phyloP scores from a whole-genome alignment of 1,284 basidiomycete genomes.

The Microbotryum saponariae region DNA sequence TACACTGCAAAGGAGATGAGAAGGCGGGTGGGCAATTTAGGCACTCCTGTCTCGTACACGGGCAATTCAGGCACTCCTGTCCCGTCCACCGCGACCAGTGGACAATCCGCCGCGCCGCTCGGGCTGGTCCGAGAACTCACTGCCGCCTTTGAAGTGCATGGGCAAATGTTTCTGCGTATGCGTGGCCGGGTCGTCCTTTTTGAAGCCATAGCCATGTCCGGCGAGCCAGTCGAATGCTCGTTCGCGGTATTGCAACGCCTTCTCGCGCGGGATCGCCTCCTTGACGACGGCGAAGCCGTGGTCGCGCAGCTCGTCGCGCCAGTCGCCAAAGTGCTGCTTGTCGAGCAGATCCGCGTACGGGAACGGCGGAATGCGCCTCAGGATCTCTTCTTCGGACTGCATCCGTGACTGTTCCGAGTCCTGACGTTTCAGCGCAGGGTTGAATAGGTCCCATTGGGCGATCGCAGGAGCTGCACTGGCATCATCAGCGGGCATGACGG shows the following conservation, averaged over 20 bases:
- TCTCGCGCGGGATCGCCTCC: conserved; percentile 33
- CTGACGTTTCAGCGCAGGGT: too few relatives aligned
- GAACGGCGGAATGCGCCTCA: conserved; percentile 11
- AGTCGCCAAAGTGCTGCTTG: conserved; percentile 29
- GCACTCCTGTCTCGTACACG: too few relatives aligned
- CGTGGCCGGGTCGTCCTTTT: conserved; percentile 35
- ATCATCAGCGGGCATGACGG: too few relatives aligned
- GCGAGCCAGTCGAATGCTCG: conserved; percentile 37
- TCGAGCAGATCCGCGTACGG: conserved; percentile 21
- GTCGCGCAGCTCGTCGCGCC: conserved; percentile 34
- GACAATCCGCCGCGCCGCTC: not conserved
- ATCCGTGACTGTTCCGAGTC: too few relatives aligned
- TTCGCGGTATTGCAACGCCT: conserved; percentile 32
- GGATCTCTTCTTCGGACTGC: too few relatives aligned
- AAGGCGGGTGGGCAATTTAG: too few relatives aligned
- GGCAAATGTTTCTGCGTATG: conserved; percentile 35
- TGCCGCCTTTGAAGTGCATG: conserved; percentile 24
- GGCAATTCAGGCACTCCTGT: not conserved
- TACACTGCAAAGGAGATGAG: not conserved
- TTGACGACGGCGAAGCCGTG: conserved; percentile 39
- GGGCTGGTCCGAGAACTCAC: not conserved
- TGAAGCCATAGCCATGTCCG: conserved; percentile 36
- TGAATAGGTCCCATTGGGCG: too few relatives aligned
- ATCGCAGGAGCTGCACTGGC: too few relatives aligned
- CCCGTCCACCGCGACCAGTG: not conserved